Conservation (phyloP, 2,329 filamentous ascomycete genomes). For the Plenodomus lindquistii region DNA sequence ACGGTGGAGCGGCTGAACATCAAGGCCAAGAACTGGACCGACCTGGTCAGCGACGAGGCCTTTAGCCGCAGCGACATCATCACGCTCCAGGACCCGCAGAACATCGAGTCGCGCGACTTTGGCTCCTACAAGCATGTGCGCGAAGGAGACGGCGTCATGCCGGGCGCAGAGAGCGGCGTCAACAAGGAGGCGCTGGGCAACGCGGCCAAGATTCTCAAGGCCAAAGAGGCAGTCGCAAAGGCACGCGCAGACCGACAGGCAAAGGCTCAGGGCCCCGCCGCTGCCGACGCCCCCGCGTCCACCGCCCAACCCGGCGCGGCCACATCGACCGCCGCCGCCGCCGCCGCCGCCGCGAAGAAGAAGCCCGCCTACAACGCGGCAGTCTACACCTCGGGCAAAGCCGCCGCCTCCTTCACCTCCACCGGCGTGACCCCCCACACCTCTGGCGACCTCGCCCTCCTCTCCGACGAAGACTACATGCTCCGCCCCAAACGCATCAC, state of each 20-base stretch:
- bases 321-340: conserved; percentile 38
- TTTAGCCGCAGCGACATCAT: conserved; percentile 93
- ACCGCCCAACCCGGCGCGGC: conserved; percentile 25
- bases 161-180: conserved; percentile 70
- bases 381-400: conserved; percentile 84
- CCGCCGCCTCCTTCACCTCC: conserved; percentile 92
- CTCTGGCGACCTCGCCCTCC: conserved; percentile 78
- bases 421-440: conserved; percentile 93
- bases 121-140: conserved; percentile 87
- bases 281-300: conserved; percentile 23
- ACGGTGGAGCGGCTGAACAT: conserved; percentile 95
- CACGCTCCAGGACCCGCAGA: conserved; percentile 93
- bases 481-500: conserved; percentile 87
- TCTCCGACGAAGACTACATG: conserved; percentile 97
- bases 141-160: conserved; percentile 77
- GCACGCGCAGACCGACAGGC: conserved; percentile 72
- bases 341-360: conserved; percentile 34
- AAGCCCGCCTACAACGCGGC: conserved; percentile 73
- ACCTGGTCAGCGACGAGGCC: conserved; percentile 83
- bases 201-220: conserved; percentile 80
- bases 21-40: conserved; percentile 94
- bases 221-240: conserved; percentile 91
- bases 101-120: conserved; percentile 78
- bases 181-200: conserved; percentile 81
- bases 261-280: conserved; percentile 34